These are phyloP conservation scores for Acidomyces sp. DNA, from an alignment of 495 filamentous ascomycete species.

Conservation along the genomic window DNA sequence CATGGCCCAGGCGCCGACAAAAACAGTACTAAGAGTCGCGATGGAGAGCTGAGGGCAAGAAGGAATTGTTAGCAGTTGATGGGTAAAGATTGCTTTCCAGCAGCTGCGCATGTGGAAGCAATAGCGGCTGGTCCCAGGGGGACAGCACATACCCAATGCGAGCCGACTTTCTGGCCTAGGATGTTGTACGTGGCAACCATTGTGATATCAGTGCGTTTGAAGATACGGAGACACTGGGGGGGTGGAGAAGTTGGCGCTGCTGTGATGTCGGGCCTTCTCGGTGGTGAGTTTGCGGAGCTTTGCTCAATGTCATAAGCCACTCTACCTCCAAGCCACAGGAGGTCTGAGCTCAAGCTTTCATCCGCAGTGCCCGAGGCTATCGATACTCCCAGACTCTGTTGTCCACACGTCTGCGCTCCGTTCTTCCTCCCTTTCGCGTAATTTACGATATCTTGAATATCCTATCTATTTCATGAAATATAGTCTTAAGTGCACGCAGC, in stretches of 20 bases:
- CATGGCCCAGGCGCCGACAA: constrained; percentile 42
- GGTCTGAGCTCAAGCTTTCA: constrained; percentile 9
- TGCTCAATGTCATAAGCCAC: neutral
- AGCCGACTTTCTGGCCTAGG: constrained; percentile 81
- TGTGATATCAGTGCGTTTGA: constrained; percentile 33
- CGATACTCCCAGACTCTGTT: too few relatives aligned
- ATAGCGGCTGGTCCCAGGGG: too few relatives aligned
- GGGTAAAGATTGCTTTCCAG: too few relatives aligned
- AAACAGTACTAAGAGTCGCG: constrained; percentile 55
- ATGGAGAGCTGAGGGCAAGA: constrained; percentile 73
- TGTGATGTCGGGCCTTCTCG: constrained; percentile 2
- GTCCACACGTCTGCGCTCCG: too few relatives aligned
- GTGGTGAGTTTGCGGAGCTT: constrained; percentile 6
- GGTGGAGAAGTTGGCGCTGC: neutral
- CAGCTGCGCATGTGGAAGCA: too few relatives aligned
- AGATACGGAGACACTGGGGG: neutral
- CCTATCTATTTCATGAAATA: too few relatives aligned
- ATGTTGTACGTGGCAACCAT: constrained; percentile 84
- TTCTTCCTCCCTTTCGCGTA: too few relatives aligned
- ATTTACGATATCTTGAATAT: too few relatives aligned
- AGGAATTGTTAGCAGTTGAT: too few relatives aligned
- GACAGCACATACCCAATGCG: constrained; percentile 77
- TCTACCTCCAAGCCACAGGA: neutral
- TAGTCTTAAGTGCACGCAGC: too few relatives aligned
- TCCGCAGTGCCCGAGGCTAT: too few relatives aligned